Percentiles rank a stretch among this genome's conserved stretches.
These are phyloP conservation scores for Salicornia ramosissima DNA, from an alignment of 148 eudicot species.

Conservation along the genomic window DNA sequence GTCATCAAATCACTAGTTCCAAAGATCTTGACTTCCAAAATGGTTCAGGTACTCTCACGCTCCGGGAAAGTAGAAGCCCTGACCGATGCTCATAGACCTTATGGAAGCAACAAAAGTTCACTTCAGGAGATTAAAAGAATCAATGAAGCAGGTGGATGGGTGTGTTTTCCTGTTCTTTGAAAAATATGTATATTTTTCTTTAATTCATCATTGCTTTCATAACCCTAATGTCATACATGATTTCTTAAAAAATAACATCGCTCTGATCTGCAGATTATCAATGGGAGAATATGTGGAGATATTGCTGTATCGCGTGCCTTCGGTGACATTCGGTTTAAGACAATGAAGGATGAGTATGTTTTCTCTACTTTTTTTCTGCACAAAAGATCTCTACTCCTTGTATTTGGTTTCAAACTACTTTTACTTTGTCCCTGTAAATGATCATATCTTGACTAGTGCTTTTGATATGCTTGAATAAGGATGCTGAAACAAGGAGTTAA, in stretches of 20 bases:
- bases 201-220: not conserved
- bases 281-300: conserved; percentile 98
- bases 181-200: not conserved
- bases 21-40: conserved; percentile 1
- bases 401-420: not conserved
- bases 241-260: not conserved
- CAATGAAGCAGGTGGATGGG: conserved; percentile 99
- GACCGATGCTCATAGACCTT: conserved; percentile 89
- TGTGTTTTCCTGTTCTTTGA: conserved; percentile 49
- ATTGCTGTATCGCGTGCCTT: conserved; percentile 95
- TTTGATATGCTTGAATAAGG: conserved; percentile 33
- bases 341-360: conserved; percentile 80
- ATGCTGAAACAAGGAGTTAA: conserved; percentile 77
- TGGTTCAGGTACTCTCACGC: conserved; percentile 65
- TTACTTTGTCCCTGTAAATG: conserved; percentile 6
- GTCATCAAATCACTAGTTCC: not conserved
- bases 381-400: not conserved
- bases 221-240: not conserved
- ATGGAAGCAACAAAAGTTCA: conserved; percentile 68
- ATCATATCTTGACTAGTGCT: conserved; percentile 15
- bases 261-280: conserved; percentile 46
- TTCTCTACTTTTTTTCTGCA: conserved; percentile 13
- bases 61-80: conserved; percentile 76
- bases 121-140: conserved; percentile 81
- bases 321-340: conserved; percentile 95